Evolutionary conservation across 83 land plant species (phyloP), one percentile per base, ranked within the genome.

Genomic region (Thuja plicata): DNA sequence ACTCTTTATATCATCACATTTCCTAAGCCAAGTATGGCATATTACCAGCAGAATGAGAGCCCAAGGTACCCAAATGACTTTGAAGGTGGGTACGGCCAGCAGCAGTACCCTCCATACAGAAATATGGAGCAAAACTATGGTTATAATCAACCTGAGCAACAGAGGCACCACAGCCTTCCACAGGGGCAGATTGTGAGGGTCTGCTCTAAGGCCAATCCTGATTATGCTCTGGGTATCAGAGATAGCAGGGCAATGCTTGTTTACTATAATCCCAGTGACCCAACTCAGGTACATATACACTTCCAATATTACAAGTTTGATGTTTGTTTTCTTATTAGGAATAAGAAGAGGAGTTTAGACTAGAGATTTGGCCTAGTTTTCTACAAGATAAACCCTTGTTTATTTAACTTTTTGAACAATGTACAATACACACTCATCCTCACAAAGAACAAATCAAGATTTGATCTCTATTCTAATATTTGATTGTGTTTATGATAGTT

Each of bases 241-340:
- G 87, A 86, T 35, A 70, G 87, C 21, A 32, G 66, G 5, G 87
- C 15, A 8, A 48, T 86, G 52, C 43, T 86, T 30, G 70, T 86
- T 48, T 86, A 43, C 70, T 86, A 50, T 40, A 55, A 86, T 55
- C 70, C 87, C 21, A 54, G 21, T 86, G 87, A 86, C 48, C 87
- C 87, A 62, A 86, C 87, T 24, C n/a, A 43, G 87, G 87, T 86
- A 86, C 8, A 62, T 27, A 62, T 62, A 62, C n/a, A 62, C 8
- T 5, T 24, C 5, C 1, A 43, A 43, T 43, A 43, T 43, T 3
- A 43, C 45, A n/a, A n/a, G n/a, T n/a, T n/a, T n/a, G n/a, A n/a
- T n/a, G n/a, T n/a, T 3, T 43, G 45, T 43, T 43, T 43, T 3
- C 45, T 43, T 43, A 3, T 43, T 43, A 1, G n/a, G n/a, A 43